A percentile compares a stretch with the other conserved stretches of the same genome.
These are phyloP conservation scores for Pseudopediastrum boryanum DNA, from an alignment of 139 green algal species.

Conservation along the genomic window DNA sequence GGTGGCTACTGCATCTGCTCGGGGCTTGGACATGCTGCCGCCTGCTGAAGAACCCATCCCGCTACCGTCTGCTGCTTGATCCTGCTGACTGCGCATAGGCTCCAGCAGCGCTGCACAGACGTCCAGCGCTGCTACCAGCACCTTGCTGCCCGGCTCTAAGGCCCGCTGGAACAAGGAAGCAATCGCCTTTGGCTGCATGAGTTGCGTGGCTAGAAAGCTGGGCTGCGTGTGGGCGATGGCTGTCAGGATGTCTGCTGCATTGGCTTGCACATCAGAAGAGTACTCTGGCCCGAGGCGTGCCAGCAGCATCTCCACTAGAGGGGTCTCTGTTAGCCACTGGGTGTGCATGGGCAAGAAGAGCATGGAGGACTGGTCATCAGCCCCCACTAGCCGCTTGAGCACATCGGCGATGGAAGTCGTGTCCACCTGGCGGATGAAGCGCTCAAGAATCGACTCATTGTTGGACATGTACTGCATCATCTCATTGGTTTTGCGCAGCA, in stretches of 20 bases:
- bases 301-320: slow-evolving; percentile 77
- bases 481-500: slow-evolving; percentile 75
- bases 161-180: slow-evolving; percentile 52
- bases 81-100: slow-evolving; percentile 50
- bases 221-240: slow-evolving; percentile 78
- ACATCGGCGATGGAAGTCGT: slow-evolving; percentile 85
- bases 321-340: slow-evolving; percentile 79
- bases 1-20: slow-evolving; percentile 41
- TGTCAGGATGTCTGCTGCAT: slow-evolving; percentile 86
- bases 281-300: slow-evolving; percentile 32
- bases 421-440: slow-evolving; percentile 73
- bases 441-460: slow-evolving; percentile 41
- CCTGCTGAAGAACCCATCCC: neutral
- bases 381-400: slow-evolving; percentile 83
- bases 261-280: slow-evolving; percentile 53
- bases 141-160: slow-evolving; percentile 41
- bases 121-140: slow-evolving; percentile 75
- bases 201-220: slow-evolving; percentile 68
- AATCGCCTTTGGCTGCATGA: slow-evolving; percentile 59
- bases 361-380: slow-evolving; percentile 80
- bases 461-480: slow-evolving; percentile 73
- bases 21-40: neutral
- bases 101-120: slow-evolving; percentile 86
- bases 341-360: slow-evolving; percentile 55
- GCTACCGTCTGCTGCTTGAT: neutral